These are phyloP conservation scores for Xylariomycetidae sp. DNA, from an alignment of 2,329 filamentous ascomycete species.

Conservation along the genomic window DNA sequence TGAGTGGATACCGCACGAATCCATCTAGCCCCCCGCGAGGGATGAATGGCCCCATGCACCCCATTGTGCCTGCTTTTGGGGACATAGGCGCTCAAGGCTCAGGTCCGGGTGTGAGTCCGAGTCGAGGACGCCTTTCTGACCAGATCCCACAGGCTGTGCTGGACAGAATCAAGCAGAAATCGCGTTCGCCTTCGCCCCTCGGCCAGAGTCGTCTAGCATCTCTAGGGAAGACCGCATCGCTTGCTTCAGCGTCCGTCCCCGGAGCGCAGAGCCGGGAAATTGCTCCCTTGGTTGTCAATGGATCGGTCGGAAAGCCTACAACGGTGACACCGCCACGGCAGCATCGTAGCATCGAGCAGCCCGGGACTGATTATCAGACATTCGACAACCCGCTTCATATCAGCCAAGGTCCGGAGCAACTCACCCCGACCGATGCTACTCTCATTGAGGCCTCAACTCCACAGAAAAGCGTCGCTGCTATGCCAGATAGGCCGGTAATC, in stretches of 20 bases:
- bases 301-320: slow-evolving; percentile 29
- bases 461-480: slow-evolving; percentile 19
- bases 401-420: slow-evolving; percentile 25
- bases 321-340: slow-evolving; percentile 22
- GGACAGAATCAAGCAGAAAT: slow-evolving; percentile 47
- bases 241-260: slow-evolving; percentile 34
- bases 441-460: slow-evolving; percentile 13
- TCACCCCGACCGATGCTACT: slow-evolving; percentile 14
- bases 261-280: slow-evolving; percentile 29
- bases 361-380: slow-evolving; percentile 20
- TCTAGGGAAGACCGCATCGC: slow-evolving; percentile 32
- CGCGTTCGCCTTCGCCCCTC: slow-evolving; percentile 51
- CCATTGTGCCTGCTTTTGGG: slow-evolving; percentile 40
- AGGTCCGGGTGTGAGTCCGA: slow-evolving; percentile 31
- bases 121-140: slow-evolving; percentile 43
- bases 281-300: slow-evolving; percentile 36
- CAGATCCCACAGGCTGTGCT: slow-evolving; percentile 48
- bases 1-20: slow-evolving; percentile 33
- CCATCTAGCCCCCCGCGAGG: slow-evolving; percentile 19
- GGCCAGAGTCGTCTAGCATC: slow-evolving; percentile 43
- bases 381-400: slow-evolving; percentile 34
- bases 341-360: slow-evolving; percentile 21
- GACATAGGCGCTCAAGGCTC: slow-evolving; percentile 35
- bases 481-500: slow-evolving; percentile 41
- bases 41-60: slow-evolving; percentile 28